Evolutionary conservation across 2,329 filamentous ascomycete species (phyloP).

Genomic region (Aspergillus uvarum): DNA sequence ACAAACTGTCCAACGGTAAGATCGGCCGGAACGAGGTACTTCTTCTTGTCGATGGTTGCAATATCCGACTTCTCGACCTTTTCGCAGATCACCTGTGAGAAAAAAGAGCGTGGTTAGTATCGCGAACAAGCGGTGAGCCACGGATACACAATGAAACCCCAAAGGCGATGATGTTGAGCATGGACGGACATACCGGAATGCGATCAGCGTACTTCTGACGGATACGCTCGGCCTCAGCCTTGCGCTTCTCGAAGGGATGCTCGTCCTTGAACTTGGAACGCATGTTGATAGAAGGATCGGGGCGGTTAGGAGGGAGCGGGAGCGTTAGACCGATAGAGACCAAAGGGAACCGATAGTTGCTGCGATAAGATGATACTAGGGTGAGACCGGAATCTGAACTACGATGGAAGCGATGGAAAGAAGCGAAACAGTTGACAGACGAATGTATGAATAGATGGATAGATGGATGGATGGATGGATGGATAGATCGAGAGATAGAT

Average conservation of each 20-base stretch:
- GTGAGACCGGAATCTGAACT: slow-evolving; percentile 20
- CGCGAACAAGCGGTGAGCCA: slow-evolving; percentile 34
- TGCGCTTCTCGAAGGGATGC: slow-evolving; percentile 99
- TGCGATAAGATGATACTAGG: neutral
- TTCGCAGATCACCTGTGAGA: slow-evolving; percentile 87
- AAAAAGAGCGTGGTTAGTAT: slow-evolving; percentile 26
- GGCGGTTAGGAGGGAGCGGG: slow-evolving; percentile 3
- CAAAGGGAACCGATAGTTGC: neutral
- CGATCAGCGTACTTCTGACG: slow-evolving; percentile 98
- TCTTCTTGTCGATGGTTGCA: slow-evolving; percentile 99
- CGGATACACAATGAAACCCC: neutral
- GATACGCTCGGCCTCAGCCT: slow-evolving; percentile 99
- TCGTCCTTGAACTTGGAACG: slow-evolving; percentile 99
- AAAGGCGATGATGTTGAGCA: neutral
- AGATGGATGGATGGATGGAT: slow-evolving; percentile 23
- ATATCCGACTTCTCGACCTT: slow-evolving; percentile 99
- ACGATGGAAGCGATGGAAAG: slow-evolving; percentile 12
- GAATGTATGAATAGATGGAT: neutral
- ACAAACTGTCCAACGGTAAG: slow-evolving; percentile 99
- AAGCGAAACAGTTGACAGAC: slow-evolving; percentile 2
- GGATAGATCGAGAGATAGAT: slow-evolving; percentile 32
- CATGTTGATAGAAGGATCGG: slow-evolving; percentile 59
- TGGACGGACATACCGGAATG: slow-evolving; percentile 76
- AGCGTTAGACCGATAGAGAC: slow-evolving; percentile 8
- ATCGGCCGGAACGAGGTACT: slow-evolving; percentile 96